These are phyloP conservation scores for Ascochyta viciae-villosae DNA, from an alignment of 2,329 filamentous ascomycete genomes.

Conservation along the genomic window DNA sequence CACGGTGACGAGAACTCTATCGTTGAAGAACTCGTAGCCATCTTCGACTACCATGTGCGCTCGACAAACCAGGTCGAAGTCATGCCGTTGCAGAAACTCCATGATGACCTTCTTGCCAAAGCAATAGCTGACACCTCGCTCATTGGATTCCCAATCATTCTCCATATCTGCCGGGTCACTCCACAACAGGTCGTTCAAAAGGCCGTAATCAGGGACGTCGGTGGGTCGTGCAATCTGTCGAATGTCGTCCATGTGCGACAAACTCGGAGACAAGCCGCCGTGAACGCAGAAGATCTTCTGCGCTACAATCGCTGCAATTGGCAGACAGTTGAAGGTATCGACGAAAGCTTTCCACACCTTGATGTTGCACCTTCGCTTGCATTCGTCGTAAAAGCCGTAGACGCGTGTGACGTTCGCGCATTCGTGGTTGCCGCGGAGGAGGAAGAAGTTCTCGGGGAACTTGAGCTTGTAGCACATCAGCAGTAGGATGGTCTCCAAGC, in stretches of 20 bases:
- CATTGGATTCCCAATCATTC: conserved; percentile 96
- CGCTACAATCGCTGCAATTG: conserved; percentile 94
- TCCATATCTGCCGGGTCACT: conserved; percentile 98
- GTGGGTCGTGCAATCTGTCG: conserved; percentile 94
- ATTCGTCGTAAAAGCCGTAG: conserved; percentile 98
- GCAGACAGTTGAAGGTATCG: conserved; percentile 93
- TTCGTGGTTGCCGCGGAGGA: conserved; percentile 93
- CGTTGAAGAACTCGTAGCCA: conserved; percentile 98
- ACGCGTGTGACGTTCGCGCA: conserved; percentile 95
- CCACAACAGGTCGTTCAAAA: conserved; percentile 95
- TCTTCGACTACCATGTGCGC: conserved; percentile 99
- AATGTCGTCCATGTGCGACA: conserved; percentile 98
- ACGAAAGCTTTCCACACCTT: conserved; percentile 99
- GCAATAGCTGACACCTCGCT: conserved; percentile 95
- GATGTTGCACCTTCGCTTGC: conserved; percentile 93
- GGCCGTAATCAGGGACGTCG: conserved; percentile 94
- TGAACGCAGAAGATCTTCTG: conserved; percentile 99
- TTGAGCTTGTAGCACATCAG: conserved; percentile 97
- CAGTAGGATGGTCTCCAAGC: conserved; percentile 90
- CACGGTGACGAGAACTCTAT: conserved; percentile 92
- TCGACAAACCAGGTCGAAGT: conserved; percentile 96
- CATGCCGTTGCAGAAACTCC: conserved; percentile 91
- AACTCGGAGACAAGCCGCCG: conserved; percentile 87
- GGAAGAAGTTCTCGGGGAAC: conserved; percentile 96
- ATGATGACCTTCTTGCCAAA: conserved; percentile 98